Conservation (phyloP, 2,329 filamentous ascomycete genomes). For the Endoconidiophora polonica region DNA sequence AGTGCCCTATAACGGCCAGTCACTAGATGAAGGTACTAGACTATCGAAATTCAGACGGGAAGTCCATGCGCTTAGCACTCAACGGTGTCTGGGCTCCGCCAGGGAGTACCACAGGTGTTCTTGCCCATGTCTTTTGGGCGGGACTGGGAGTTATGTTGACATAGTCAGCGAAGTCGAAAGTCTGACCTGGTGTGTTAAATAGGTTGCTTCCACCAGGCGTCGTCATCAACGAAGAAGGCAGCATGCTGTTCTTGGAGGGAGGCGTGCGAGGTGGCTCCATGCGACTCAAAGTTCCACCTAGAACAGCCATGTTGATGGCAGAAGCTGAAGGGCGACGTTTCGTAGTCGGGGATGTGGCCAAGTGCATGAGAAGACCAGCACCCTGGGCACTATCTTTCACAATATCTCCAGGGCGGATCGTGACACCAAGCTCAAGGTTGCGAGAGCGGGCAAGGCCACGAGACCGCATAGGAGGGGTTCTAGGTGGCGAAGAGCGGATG, state of each 20-base stretch:
- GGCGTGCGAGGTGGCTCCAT: constrained; percentile 64
- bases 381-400: constrained; percentile 49
- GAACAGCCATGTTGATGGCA: constrained; percentile 27
- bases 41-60: constrained; percentile 12
- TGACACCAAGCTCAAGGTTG: constrained; percentile 16
- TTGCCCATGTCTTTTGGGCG: constrained; percentile 66
- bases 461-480: constrained; percentile 57
- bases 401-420: constrained; percentile 6
- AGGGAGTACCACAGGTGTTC: constrained; percentile 48
- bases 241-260: constrained; percentile 45
- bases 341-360: constrained; percentile 82
- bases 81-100: constrained; percentile 29
- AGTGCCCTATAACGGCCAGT: neutral
- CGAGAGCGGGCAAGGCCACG: constrained; percentile 30
- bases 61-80: constrained; percentile 11
- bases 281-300: constrained; percentile 31
- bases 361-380: constrained; percentile 62
- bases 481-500: constrained; percentile 54
- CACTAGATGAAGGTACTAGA: neutral
- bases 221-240: constrained; percentile 78
- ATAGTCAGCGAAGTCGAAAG: constrained; percentile 90
- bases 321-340: constrained; percentile 6
- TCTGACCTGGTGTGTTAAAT: constrained; percentile 62
- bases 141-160: constrained; percentile 95
- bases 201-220: constrained; percentile 58